phyloP scores from a whole-genome alignment of 2,329 filamentous ascomycete species.

The Ascosphaera apis region DNA sequence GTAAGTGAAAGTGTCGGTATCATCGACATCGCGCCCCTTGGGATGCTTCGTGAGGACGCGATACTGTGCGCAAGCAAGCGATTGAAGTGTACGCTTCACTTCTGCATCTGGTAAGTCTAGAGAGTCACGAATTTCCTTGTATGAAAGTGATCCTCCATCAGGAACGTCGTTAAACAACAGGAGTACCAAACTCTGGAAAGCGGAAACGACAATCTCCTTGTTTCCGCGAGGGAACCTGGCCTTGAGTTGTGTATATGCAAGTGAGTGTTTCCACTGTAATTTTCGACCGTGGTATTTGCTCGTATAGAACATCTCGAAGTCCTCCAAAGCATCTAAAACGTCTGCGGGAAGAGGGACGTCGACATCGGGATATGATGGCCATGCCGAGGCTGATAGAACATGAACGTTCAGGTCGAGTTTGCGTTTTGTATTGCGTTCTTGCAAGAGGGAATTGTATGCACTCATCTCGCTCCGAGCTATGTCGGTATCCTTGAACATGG shows the following conservation, averaged over 20 bases:
- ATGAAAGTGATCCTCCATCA: constrained; percentile 42
- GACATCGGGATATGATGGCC: constrained; percentile 74
- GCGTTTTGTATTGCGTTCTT: constrained; percentile 33
- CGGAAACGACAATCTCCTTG: constrained; percentile 78
- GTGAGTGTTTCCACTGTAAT: constrained; percentile 73
- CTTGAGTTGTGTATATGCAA: constrained; percentile 75
- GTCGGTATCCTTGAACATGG: constrained; percentile 98
- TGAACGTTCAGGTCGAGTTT: constrained; percentile 52
- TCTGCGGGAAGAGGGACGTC: constrained; percentile 50
- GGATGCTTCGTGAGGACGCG: constrained; percentile 70
- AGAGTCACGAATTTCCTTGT: constrained; percentile 48
- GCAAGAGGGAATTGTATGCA: constrained; percentile 52
- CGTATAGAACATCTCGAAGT: constrained; percentile 71
- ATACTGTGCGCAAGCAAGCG: constrained; percentile 73
- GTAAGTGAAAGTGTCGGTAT: constrained; percentile 63
- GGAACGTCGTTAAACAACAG: constrained; percentile 63
- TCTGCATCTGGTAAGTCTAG: constrained; percentile 60
- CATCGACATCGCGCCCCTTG: constrained; percentile 55
- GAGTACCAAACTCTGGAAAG: constrained; percentile 77
- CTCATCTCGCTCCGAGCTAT: constrained; percentile 78
- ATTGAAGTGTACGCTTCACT: constrained; percentile 77
- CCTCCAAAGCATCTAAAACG: constrained; percentile 51
- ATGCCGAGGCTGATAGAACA: constrained; percentile 74
- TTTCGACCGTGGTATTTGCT: constrained; percentile 71
- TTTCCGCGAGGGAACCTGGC: constrained; percentile 55